Conservation (phyloP, 768 basidiomycete genomes). For the Podaxis sp. region DNA sequence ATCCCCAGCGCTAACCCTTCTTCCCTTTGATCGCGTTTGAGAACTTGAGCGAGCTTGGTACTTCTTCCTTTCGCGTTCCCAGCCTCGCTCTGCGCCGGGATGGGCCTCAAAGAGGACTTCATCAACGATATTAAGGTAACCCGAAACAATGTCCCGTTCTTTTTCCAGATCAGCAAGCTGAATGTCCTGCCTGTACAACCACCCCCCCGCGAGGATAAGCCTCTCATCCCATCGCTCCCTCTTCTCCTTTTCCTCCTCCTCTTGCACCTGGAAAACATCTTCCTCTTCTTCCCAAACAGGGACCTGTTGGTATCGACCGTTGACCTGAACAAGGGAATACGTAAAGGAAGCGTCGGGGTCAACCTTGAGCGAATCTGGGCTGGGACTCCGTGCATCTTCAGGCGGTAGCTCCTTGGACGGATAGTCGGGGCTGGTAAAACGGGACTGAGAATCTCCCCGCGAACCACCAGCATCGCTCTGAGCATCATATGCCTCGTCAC, state of each 20-base stretch:
- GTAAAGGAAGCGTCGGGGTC: constrained; percentile 66
- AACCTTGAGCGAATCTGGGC: constrained; percentile 29
- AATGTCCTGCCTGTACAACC: constrained; percentile 76
- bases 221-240: constrained; percentile 80
- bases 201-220: constrained; percentile 77
- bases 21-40: constrained; percentile 38
- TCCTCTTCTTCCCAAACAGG: constrained; percentile 85
- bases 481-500: constrained; percentile 81
- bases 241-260: constrained; percentile 49
- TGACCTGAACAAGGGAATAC: constrained; percentile 68
- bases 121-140: constrained; percentile 79
- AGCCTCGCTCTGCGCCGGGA: constrained; percentile 44
- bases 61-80: constrained; percentile 33
- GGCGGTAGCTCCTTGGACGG: constrained; percentile 33
- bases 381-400: constrained; percentile 33
- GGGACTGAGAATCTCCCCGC: constrained; percentile 36
- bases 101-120: constrained; percentile 71
- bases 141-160: constrained; percentile 55
- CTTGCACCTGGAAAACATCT: constrained; percentile 41
- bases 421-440: constrained; percentile 41
- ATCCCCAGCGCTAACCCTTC: constrained; percentile 51
- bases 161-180: constrained; percentile 49
- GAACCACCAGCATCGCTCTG: constrained; percentile 64
- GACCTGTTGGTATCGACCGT: constrained; percentile 61
- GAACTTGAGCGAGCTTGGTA: constrained; percentile 2